These are phyloP conservation scores for Brassica carinata DNA, from an alignment of 345 rosid species.

Conservation along the genomic window DNA sequence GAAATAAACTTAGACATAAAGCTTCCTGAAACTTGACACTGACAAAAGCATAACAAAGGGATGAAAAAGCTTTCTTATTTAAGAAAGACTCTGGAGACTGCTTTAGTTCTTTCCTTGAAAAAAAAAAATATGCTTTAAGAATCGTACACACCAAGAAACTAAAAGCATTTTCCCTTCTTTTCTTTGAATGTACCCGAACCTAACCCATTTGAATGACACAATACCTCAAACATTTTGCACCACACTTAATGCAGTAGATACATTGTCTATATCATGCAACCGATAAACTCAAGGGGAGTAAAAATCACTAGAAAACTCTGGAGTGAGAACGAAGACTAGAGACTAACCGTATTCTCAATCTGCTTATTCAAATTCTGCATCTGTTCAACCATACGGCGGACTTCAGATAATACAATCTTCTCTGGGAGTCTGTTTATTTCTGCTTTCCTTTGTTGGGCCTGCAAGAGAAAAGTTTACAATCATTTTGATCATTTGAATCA, in stretches of 20 bases:
- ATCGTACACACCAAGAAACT: neutral
- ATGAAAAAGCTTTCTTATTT: neutral
- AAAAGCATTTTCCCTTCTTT: neutral
- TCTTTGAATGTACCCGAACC: no score
- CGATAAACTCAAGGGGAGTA: neutral
- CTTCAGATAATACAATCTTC: constrained; percentile 69
- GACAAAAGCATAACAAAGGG: constrained; percentile 1
- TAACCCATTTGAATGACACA: neutral
- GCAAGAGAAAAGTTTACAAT: constrained; percentile 29
- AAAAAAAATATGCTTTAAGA: neutral
- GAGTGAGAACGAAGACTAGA: constrained; percentile 4
- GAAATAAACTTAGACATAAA: constrained; percentile 5
- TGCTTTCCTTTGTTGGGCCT: constrained; percentile 74
- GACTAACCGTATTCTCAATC: constrained; percentile 84
- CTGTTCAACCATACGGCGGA: constrained; percentile 89
- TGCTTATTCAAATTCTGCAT: constrained; percentile 78
- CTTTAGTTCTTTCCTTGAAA: neutral
- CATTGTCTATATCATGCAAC: neutral
- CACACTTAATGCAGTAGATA: neutral
- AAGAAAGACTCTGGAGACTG: neutral
- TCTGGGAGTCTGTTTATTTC: constrained; percentile 81
- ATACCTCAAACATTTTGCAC: constrained; percentile 1
- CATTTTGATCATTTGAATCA: constrained; percentile 6
- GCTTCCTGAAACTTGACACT: neutral
- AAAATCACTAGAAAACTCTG: neutral